phyloP scores from a whole-genome alignment of 176 grass and related monocot genomes.

The Eremochloa ophiuroides region DNA sequence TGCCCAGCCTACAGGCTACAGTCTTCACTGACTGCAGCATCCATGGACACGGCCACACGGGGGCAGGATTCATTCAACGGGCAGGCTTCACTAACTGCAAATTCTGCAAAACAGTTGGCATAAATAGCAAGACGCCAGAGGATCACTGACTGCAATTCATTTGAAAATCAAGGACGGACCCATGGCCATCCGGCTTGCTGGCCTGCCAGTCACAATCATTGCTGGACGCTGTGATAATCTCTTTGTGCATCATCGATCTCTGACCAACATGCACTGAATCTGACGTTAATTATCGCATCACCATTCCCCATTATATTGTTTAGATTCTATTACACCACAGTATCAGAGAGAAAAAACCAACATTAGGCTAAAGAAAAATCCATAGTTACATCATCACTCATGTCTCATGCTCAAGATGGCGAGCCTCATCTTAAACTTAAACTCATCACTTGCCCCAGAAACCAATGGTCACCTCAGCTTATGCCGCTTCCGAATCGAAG shows the following conservation, averaged over 20 bases:
- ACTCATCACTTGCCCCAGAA: neutral
- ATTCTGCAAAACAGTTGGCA: constrained; percentile 23
- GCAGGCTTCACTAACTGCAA: constrained; percentile 16
- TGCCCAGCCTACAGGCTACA: neutral
- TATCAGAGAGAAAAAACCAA: neutral
- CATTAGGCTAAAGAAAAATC: neutral
- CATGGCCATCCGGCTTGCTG: neutral
- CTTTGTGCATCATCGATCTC: neutral
- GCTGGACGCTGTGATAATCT: neutral
- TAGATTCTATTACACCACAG: constrained; percentile 19
- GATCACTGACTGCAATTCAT: constrained; percentile 42
- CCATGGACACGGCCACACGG: neutral
- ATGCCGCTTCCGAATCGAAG: neutral
- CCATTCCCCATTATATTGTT: constrained; percentile 22
- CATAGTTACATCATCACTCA: constrained; percentile 19
- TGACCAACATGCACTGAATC: neutral
- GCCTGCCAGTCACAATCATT: constrained; percentile 21
- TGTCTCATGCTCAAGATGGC: constrained; percentile 20
- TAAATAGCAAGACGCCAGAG: constrained; percentile 31
- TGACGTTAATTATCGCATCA: constrained; percentile 16
- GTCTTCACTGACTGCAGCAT: too few species aligned
- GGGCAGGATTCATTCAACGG: neutral
- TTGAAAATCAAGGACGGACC: neutral
- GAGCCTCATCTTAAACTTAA: constrained; percentile 38
- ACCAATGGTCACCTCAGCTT: neutral